Base-by-base conservation (phyloP, 2,329 filamentous ascomycete genomes). In the Cyphellophora attinorum region DNA sequence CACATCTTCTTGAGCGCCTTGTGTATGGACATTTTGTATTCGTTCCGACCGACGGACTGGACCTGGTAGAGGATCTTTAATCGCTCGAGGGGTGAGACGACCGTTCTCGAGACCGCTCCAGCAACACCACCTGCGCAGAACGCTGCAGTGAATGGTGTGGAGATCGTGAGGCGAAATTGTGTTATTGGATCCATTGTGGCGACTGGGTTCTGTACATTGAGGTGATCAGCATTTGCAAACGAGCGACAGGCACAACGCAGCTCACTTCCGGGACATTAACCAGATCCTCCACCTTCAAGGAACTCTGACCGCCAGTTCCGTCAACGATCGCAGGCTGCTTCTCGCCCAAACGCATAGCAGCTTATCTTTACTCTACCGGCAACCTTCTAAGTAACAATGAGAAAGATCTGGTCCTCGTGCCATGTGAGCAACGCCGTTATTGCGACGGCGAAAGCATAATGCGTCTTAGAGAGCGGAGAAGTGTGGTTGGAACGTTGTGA, bases 11-110 rank as follows among this genome's bases (percentile, higher is more conserved):
- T 73, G 45, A 98, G 67, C 3, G 85, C 91, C 61, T 93, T 85
- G 49, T 79, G 76, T 38, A 96, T 85, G 11, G 86, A 91, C 58
- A 95, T 68, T 57, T 91, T 89, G 64, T 98, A 98, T 54, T 94
- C 89, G 50, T 85, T 82, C 52, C 86, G 78, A 12, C 88, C 89
- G 32, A 73, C 82, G 54, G 83, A 93, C 64, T 98, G 91, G 17
- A 98, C 74, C 58, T 98, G 91, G 58, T 95, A 86, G n/a, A 98
- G 70, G 50, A 98, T 98, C 67, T 98, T 96, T 39, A 98, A 71
- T 45, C 91, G 78, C 62, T 98, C 91, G 23, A 98, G 76, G 3
- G 91, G 91, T 11, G 89, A 96, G 4, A 98, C 91, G 31, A 96
- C 89, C 15, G 91, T 98, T 55, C 91, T 77, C 19, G 91, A 96